Evolutionary conservation across 2,329 filamentous ascomycete genomes (phyloP), one percentile per base, ranked within the genome.

Genomic region (Aphanoascus verrucosus): DNA sequence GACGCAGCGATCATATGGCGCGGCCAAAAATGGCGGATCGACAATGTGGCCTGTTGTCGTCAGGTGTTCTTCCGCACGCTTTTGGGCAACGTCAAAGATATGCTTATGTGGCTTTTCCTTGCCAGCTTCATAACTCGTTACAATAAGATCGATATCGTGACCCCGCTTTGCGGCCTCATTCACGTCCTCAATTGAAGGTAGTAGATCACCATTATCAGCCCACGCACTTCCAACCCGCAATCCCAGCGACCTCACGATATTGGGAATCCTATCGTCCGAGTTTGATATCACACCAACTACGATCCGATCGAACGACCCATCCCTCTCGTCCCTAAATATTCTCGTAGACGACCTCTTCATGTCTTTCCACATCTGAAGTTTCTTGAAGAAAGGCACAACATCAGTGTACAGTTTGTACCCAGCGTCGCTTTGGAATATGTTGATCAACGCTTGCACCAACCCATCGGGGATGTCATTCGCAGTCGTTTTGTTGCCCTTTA

Each of bases 71-170:
- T 47, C 55, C 14, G 68, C 69, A 42, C 68, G 64, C 7, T 63
- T 59, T 51, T 59, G 58, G 2, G 71, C 69, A 40, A 68, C 60
- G 34, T 71, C 62, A 56, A 71, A 75, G 31, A 74, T 72, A 31
- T 62, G 49, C 4, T 58, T 61, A 56, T 65, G 58, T 2, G 72
- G 72, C 52, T 75, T 75, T 59, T 72, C 71, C n/a, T 65, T 61
- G 5, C 67, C 71, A 2, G 70, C 72, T 49, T 73, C 70, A 57
- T 74, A 75, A 58, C 72, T 74, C 8, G 72, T 74, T 23, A 73
- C 65, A 0, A 74, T 60, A 46, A 74, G 64, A 52, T 75, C 69
- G 38, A 75, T 53, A 61, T 75, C 71, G 32, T 64, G 60, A 1
- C 51, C 34, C 2, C 37, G 8, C 58, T 55, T 63, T 28, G 62